Percentiles rank a stretch among this genome's conserved stretches.
These are phyloP conservation scores for Pseudocercospora fuligena DNA, from an alignment of 2,329 filamentous ascomycete genomes.

Conservation along the genomic window DNA sequence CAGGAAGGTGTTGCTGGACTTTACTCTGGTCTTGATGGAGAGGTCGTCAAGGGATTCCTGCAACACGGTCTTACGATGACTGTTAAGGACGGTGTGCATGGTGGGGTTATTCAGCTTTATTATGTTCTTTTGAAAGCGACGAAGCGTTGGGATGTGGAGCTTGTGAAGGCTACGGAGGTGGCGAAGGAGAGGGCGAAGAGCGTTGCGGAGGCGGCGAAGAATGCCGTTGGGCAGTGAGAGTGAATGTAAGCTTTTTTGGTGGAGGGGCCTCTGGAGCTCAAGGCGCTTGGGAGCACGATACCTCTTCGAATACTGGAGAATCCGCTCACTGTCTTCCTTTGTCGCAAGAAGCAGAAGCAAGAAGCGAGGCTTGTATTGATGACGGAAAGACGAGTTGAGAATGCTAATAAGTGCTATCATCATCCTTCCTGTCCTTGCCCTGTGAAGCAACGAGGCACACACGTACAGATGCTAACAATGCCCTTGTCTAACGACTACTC, in stretches of 20 bases:
- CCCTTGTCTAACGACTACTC: too few relatives aligned
- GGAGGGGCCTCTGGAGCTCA: background rate
- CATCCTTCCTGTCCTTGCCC: background rate
- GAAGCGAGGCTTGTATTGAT: background rate
- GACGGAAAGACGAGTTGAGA: background rate
- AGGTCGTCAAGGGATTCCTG: conserved; percentile 83
- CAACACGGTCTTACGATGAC: conserved; percentile 87
- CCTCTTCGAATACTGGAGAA: background rate
- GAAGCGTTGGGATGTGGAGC: conserved; percentile 48
- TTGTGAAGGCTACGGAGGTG: conserved; percentile 39
- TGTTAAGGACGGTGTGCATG: conserved; percentile 78
- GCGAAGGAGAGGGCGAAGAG: conserved; percentile 40
- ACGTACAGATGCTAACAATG: too few relatives aligned
- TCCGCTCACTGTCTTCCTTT: background rate
- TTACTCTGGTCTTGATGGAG: conserved; percentile 76
- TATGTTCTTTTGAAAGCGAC: conserved; percentile 63
- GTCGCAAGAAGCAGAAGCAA: background rate
- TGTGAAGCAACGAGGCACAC: too few relatives aligned
- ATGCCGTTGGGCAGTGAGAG: conserved; percentile 15
- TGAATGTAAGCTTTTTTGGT: background rate
- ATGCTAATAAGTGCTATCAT: background rate
- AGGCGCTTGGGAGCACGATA: background rate
- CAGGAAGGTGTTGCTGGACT: conserved; percentile 70
- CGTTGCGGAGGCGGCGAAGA: conserved; percentile 32
- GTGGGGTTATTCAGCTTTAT: conserved; percentile 72